Percentiles rank a stretch among this genome's conserved stretches.
Conservation (phyloP, 768 basidiomycete species). For the Mrakia frigida region DNA sequence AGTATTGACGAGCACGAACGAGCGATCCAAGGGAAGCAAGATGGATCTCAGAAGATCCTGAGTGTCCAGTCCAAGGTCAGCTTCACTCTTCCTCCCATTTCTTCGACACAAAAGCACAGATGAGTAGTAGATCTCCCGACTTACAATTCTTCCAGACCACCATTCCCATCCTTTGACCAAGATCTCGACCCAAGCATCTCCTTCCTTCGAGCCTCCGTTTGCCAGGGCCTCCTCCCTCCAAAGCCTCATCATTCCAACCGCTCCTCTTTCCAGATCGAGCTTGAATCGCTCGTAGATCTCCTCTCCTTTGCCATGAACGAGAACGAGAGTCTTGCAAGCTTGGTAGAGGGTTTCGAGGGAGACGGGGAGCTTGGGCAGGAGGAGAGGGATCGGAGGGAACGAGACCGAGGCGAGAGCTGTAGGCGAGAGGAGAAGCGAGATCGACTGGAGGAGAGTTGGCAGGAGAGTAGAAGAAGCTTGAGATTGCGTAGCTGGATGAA, state of each 20-base stretch:
- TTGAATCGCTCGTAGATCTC: slow-evolving; percentile 14
- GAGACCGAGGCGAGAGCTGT: neutral
- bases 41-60: slow-evolving; percentile 11
- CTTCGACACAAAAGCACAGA: neutral
- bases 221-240: slow-evolving; percentile 13
- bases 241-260: slow-evolving; percentile 6
- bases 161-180: slow-evolving; percentile 18
- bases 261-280: slow-evolving; percentile 14
- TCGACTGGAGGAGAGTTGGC: slow-evolving; percentile 4
- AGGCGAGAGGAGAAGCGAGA: slow-evolving; percentile 11
- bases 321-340: slow-evolving; percentile 18
- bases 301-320: slow-evolving; percentile 7
- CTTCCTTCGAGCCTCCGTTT: neutral
- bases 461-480: slow-evolving; percentile 8
- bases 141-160: slow-evolving; percentile 7
- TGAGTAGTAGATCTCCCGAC: neutral
- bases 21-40: slow-evolving; percentile 10
- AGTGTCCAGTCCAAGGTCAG: neutral
- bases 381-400: neutral
- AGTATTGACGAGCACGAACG: neutral
- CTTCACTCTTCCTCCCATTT: neutral
- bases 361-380: slow-evolving; percentile 14
- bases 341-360: slow-evolving; percentile 12
- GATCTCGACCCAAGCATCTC: slow-evolving; percentile 1
- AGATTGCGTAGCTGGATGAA: neutral